These are phyloP conservation scores for Populus hybrid DNA, from an alignment of 441 rosid genomes.

Conservation along the genomic window DNA sequence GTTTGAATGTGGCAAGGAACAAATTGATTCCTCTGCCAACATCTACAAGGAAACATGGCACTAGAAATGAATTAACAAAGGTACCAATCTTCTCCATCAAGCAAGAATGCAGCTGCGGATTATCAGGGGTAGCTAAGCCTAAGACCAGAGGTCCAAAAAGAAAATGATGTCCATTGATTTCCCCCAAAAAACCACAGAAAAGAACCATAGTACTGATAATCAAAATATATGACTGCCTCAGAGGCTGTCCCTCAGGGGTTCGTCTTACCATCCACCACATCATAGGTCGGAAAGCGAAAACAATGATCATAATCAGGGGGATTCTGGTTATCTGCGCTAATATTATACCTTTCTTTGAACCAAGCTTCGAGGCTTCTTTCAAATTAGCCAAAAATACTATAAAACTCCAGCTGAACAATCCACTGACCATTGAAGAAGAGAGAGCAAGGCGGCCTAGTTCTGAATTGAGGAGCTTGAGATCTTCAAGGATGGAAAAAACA, in stretches of 20 bases:
- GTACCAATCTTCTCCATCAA: constrained; percentile 36
- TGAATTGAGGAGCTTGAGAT: constrained; percentile 46
- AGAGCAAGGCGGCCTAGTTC: constrained; percentile 54
- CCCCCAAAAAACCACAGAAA: constrained; percentile 21
- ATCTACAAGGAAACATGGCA: constrained; percentile 42
- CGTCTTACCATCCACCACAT: constrained; percentile 41
- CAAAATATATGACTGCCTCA: constrained; percentile 31
- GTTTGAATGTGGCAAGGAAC: neutral
- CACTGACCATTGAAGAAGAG: constrained; percentile 43
- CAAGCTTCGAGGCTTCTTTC: neutral
- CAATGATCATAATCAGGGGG: constrained; percentile 3
- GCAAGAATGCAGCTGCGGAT: constrained; percentile 31
- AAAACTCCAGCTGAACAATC: constrained; percentile 24
- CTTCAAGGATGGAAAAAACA: constrained; percentile 30
- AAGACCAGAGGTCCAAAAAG: constrained; percentile 32
- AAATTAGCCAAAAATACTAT: neutral
- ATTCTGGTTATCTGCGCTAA: constrained; percentile 13
- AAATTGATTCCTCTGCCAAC: constrained; percentile 28
- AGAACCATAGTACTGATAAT: constrained; percentile 28
- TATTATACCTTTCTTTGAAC: neutral
- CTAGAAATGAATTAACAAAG: constrained; percentile 31
- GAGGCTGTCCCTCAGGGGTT: constrained; percentile 48
- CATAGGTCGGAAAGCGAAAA: constrained; percentile 32
- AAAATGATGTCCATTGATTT: constrained; percentile 25
- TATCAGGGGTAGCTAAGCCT: constrained; percentile 41